Percentiles rank a stretch among this genome's conserved stretches.
Evolutionary conservation across 2,329 filamentous ascomycete genomes (phyloP).

Genomic region (Fusarium veterinarium): DNA sequence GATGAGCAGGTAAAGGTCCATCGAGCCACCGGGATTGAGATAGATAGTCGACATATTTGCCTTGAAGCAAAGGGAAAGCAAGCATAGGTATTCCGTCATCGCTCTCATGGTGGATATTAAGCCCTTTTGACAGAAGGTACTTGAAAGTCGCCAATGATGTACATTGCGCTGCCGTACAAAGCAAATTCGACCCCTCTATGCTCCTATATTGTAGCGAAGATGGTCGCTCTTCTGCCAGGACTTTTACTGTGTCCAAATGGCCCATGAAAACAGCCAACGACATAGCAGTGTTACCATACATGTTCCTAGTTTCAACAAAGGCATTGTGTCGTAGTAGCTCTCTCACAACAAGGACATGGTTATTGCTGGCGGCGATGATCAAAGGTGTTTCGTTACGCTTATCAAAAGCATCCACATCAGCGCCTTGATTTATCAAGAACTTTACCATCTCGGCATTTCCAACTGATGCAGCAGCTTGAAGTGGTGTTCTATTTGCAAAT

Average conservation of each 20-base stretch:
- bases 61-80: not conserved
- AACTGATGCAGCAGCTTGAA: not conserved
- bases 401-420: not conserved
- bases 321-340: not conserved
- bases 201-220: not conserved
- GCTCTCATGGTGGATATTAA: not conserved
- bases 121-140: not conserved
- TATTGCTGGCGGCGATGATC: not conserved
- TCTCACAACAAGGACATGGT: not conserved
- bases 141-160: not conserved
- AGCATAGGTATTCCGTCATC: not conserved
- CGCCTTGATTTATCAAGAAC: not conserved
- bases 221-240: not conserved
- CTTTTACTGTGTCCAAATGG: not conserved
- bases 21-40: not conserved
- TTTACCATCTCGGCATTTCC: not conserved
- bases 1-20: fast-evolving
- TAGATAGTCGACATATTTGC: fast-evolving
- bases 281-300: not conserved
- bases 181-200: not conserved
- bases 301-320: not conserved
- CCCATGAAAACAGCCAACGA: not conserved
- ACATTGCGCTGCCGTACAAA: not conserved
- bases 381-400: not conserved
- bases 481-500: not conserved